Base-by-base conservation (phyloP, 371 early-diverging fungal species). In the Cladochytrium tenue region DNA sequence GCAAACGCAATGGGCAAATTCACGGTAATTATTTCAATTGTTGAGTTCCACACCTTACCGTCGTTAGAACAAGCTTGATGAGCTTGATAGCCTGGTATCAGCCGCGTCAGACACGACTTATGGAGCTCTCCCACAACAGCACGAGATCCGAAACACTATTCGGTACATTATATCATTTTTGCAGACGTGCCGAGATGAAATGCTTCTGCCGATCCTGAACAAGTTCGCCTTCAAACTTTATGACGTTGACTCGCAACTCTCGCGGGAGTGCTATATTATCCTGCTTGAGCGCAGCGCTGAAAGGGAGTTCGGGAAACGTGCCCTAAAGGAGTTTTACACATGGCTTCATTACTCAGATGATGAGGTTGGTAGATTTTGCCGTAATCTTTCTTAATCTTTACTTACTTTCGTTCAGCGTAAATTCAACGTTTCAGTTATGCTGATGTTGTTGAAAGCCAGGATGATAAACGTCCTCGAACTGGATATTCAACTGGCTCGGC, bases 281-380 rank as follows among this genome's bases (percentile, higher is more conserved):
- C 72, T 97, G 1, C 76, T 98, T 61, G 91, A 90, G 61, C 79
- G 88, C 3, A 75, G 96, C 17, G 50, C 57, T 28, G 70, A 64
- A 5, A 93, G 93, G 67, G 91, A 93, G 58, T 70, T 87, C 30
- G 92, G 94, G 0, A 83, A 83, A 60, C 84, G 86, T 31, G 90
- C 92, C 0, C 88, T 85, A 27, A 87, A 88, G 52, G 93, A 96
- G 74, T 91, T 97, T 36, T 89, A 84, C 1, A 82, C 87, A 27
- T 97, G 97, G 97, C 75, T 98, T 17, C 84, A 94, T n/a, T 95
- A 92, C 76, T 87, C 92, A 1, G 94, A 95, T 51, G 96, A 97
- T 68, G 96, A 95, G 68, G 81, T 80, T 51, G 25, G 66, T n/a
- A n/a, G n/a, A n/a, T n/a, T n/a, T n/a, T n/a, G n/a, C n/a, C n/a